Percentiles rank a stretch among this genome's conserved stretches.
Conservation (phyloP, 1,284 basidiomycete species). For the Leucoagaricus sp. region DNA sequence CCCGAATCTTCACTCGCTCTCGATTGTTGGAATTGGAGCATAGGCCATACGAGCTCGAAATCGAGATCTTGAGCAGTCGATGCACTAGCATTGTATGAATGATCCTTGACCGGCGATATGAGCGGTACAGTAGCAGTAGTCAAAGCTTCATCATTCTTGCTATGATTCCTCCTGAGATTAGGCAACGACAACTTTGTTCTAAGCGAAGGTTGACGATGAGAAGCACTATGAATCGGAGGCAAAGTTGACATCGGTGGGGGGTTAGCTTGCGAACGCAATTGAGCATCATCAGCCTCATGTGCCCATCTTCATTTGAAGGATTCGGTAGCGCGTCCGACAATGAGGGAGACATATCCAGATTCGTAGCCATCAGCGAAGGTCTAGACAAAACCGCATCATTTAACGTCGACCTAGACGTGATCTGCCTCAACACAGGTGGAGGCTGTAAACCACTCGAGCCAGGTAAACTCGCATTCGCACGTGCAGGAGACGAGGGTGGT, state of each 20-base stretch:
- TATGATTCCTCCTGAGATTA: slow-evolving; percentile 50
- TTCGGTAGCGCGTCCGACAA: background rate
- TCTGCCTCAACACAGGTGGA: slow-evolving; percentile 27
- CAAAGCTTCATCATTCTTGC: slow-evolving; percentile 38
- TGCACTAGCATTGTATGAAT: background rate
- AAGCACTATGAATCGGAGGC: too few relatives aligned
- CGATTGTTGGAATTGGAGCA: slow-evolving; percentile 43
- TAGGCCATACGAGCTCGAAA: slow-evolving; percentile 73
- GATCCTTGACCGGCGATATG: slow-evolving; percentile 18
- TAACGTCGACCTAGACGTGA: slow-evolving; percentile 11
- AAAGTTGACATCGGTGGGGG: too few relatives aligned
- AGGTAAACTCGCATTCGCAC: too few relatives aligned
- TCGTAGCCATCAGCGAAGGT: background rate
- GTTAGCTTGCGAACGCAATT: too few relatives aligned
- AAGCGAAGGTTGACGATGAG: slow-evolving; percentile 42
- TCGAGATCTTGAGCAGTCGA: slow-evolving; percentile 73
- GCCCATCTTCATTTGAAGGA: background rate
- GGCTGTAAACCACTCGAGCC: slow-evolving; percentile 21
- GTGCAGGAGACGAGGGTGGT: slow-evolving; percentile 24
- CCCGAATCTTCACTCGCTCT: slow-evolving; percentile 59
- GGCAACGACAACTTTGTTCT: slow-evolving; percentile 60
- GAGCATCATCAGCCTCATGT: too few relatives aligned
- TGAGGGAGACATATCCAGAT: background rate
- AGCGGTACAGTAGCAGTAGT: too few relatives aligned
- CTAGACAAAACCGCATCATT: background rate